phyloP scores from a whole-genome alignment of 208 protist species.

The Wallacemonas collosoma region DNA sequence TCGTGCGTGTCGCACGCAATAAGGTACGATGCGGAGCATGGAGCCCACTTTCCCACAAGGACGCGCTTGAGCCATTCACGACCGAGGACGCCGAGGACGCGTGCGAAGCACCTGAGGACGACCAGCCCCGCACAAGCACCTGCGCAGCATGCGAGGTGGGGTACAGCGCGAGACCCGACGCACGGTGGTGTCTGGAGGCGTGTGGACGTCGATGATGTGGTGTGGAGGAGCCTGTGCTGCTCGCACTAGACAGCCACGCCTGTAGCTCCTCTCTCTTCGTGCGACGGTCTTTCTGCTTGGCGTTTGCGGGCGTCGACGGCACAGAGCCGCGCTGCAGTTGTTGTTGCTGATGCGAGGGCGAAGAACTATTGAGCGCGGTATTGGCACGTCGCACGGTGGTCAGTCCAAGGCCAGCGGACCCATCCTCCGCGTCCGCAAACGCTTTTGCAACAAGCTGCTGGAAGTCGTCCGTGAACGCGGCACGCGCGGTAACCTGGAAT shows the following conservation, averaged over 20 bases:
- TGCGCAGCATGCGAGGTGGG: neutral
- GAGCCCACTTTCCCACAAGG: neutral
- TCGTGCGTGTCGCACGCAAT: neutral
- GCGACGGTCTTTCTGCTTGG: too few relatives aligned
- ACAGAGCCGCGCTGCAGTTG: too few relatives aligned
- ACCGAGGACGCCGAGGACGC: constrained; percentile 7
- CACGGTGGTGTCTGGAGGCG: neutral
- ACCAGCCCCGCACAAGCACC: constrained; percentile 5
- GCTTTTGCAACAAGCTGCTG: constrained; percentile 36
- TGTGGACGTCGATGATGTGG: neutral
- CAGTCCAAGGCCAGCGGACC: neutral
- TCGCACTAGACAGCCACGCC: constrained; percentile 5
- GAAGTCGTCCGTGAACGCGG: constrained; percentile 72
- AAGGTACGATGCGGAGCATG: neutral
- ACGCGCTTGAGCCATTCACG: neutral
- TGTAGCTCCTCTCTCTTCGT: neutral
- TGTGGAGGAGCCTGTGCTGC: constrained; percentile 13
- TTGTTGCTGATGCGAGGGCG: too few relatives aligned
- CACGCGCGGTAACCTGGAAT: constrained; percentile 75
- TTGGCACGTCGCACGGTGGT: neutral
- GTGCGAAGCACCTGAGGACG: constrained; percentile 4
- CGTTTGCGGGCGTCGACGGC: too few relatives aligned
- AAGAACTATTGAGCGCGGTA: constrained; percentile 18
- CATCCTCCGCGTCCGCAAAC: neutral
- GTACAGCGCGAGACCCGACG: neutral